Evolutionary conservation across 768 basidiomycete genomes (phyloP), one percentile per base, ranked within the genome.

Genomic region (Asterophora parasitica): DNA sequence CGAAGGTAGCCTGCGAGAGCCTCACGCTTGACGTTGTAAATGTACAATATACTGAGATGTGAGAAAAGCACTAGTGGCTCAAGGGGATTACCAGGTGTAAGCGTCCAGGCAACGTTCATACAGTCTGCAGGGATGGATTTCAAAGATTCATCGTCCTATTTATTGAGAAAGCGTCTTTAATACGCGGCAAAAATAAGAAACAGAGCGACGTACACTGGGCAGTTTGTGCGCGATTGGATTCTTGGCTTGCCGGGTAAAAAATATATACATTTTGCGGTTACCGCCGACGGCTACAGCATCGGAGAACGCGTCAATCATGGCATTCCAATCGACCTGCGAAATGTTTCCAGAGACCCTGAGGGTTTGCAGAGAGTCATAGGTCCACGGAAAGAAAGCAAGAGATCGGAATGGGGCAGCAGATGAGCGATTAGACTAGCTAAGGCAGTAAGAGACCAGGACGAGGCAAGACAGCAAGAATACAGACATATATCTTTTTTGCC

Each of bases 31-130:
- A 76, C 64, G 53, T 82, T 72, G 58, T 79, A 73, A 12, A 86
- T 66, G 57, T 81, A 81, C 16, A 88, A 52, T 16, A 83, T 54
- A 46, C 76, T 77, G 32, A 72, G 70, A 26, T 71, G 64, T 7
- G 82, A 72, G 50, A 83, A 75, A 20, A 88, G 59, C 19, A 86
- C 59, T 13, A 88, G 63, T 7, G 86, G 85, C n/a, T 81, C 72
- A 11, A 73, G 65, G 74, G 77, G 0, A 59, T 48, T 11, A 61
- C 44, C 12, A 66, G 66, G 51, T 68, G 68, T 37, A 88, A 55
- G 17, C 23, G 76, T 75, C 87, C 86, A 89, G 34, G 79, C 79
- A 51, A 81, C 72, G 37, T 61, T 61, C 17, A 69, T 65, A 36
- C 56, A 61, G 57, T 75, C 73, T 5, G 65, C 64, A 36, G 55